A percentile compares a stretch with the other conserved stretches of the same genome.
These are phyloP conservation scores for Adiantum capillusveneris DNA, from an alignment of 75 land plant genomes.

Conservation along the genomic window DNA sequence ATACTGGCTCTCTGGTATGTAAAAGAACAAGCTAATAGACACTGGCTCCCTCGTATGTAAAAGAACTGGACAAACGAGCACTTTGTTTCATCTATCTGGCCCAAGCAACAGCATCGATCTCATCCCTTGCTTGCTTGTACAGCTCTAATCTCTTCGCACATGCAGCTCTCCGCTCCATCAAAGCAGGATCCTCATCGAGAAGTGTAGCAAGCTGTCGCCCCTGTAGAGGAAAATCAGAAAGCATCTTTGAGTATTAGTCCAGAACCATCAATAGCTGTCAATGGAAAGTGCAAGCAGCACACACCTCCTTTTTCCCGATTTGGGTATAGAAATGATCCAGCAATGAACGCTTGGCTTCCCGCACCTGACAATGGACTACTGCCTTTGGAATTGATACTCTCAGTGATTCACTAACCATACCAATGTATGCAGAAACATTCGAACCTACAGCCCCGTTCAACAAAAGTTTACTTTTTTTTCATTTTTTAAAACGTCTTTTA, in stretches of 20 bases:
- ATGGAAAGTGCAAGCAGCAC: no score
- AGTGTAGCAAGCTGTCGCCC: conserved; percentile 42
- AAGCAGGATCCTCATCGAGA: conserved; percentile 67
- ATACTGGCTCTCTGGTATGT: no score
- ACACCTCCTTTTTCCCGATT: conserved; percentile 71
- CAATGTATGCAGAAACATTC: conserved; percentile 55
- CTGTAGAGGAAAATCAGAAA: conserved; percentile 12
- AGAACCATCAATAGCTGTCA: background rate
- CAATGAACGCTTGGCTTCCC: conserved; percentile 63
- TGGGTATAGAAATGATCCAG: conserved; percentile 59
- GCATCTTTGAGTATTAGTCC: background rate
- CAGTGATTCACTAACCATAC: conserved; percentile 58
- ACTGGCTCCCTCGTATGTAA: no score
- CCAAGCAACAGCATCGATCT: conserved; percentile 64
- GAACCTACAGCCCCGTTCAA: conserved; percentile 22
- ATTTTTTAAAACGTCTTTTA: no score
- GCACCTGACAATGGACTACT: conserved; percentile 62
- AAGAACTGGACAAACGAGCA: no score
- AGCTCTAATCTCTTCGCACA: conserved; percentile 56
- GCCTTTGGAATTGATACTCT: conserved; percentile 69
- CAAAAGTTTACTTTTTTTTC: no score
- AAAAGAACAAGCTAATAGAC: no score
- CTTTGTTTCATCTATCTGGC: no score
- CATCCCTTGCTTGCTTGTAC: conserved; percentile 59
- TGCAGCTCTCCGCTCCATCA: conserved; percentile 57